phyloP scores from a whole-genome alignment of 306 rosid species.

The Lathyrus tuberosus region DNA sequence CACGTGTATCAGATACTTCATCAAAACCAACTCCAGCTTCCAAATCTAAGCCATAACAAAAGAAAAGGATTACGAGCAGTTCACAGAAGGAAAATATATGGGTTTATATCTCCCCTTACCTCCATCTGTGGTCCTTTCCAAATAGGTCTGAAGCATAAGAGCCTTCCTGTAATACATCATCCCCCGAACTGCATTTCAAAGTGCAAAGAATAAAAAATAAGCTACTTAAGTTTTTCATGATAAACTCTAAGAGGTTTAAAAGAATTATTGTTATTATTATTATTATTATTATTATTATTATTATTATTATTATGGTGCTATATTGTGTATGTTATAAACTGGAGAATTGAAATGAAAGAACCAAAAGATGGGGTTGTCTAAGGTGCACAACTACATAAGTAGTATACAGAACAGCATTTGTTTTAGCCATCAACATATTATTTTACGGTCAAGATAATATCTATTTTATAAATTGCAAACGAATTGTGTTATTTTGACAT shows the following conservation, averaged over 20 bases:
- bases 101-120: slow-evolving; percentile 55
- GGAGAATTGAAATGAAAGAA: neutral
- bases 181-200: slow-evolving; percentile 75
- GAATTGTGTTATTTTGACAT: neutral
- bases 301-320: neutral
- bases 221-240: slow-evolving; percentile 1
- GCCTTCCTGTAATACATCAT: slow-evolving; percentile 99
- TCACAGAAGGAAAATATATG: slow-evolving; percentile 8
- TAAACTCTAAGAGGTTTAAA: neutral
- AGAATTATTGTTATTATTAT: neutral
- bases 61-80: slow-evolving; percentile 23
- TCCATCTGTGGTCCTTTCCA: slow-evolving; percentile 66
- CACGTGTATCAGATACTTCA: slow-evolving; percentile 65
- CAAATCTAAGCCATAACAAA: slow-evolving; percentile 54
- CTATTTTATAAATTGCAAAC: neutral
- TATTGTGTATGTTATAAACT: neutral
- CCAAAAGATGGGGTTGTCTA: neutral
- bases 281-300: neutral
- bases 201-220: slow-evolving; percentile 28
- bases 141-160: slow-evolving; percentile 90
- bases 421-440: neutral
- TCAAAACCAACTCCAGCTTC: slow-evolving; percentile 65
- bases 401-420: neutral
- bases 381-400: neutral
- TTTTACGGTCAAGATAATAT: neutral